Percentiles rank a stretch among this genome's conserved stretches.
These are phyloP conservation scores for Wallacemonas sp. DNA, from an alignment of 208 protist species.

Conservation along the genomic window DNA sequence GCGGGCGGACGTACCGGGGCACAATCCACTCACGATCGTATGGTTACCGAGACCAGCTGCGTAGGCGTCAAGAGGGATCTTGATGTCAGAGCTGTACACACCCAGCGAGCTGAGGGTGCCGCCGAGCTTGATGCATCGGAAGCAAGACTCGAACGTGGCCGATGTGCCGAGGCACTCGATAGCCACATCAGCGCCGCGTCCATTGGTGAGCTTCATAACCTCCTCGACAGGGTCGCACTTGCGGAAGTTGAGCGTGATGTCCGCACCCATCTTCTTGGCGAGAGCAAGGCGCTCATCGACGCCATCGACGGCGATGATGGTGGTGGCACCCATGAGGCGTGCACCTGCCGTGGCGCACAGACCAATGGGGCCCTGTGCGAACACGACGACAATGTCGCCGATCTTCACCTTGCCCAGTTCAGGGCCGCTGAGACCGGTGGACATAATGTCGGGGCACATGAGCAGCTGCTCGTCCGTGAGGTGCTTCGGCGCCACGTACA, in stretches of 20 bases:
- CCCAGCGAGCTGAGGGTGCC: slow-evolving; percentile 31
- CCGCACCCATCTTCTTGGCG: slow-evolving; percentile 26
- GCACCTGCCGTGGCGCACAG: slow-evolving; percentile 24
- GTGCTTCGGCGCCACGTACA: slow-evolving; percentile 15
- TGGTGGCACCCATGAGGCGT: slow-evolving; percentile 27
- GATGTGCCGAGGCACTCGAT: slow-evolving; percentile 25
- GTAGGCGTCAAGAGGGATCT: slow-evolving; percentile 19
- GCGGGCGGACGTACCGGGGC: slow-evolving; percentile 16
- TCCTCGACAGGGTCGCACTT: slow-evolving; percentile 33
- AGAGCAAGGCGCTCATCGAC: slow-evolving; percentile 21
- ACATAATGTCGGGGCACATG: slow-evolving; percentile 34
- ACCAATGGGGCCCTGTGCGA: slow-evolving; percentile 32
- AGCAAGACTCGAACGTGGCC: slow-evolving; percentile 24
- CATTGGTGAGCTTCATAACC: slow-evolving; percentile 26
- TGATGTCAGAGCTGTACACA: slow-evolving; percentile 27
- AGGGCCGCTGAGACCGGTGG: slow-evolving; percentile 20
- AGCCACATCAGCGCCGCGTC: slow-evolving; percentile 36
- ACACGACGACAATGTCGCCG: slow-evolving; percentile 29
- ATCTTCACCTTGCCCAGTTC: slow-evolving; percentile 22
- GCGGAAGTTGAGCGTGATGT: slow-evolving; percentile 25
- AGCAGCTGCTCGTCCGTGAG: slow-evolving; percentile 35
- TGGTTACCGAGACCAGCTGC: slow-evolving; percentile 24
- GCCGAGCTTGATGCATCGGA: slow-evolving; percentile 29
- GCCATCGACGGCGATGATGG: slow-evolving; percentile 22
- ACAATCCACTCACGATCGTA: slow-evolving; percentile 17